phyloP scores from a whole-genome alignment of 73 alveolate genomes.

The Paramecium tetraurelia region DNA sequence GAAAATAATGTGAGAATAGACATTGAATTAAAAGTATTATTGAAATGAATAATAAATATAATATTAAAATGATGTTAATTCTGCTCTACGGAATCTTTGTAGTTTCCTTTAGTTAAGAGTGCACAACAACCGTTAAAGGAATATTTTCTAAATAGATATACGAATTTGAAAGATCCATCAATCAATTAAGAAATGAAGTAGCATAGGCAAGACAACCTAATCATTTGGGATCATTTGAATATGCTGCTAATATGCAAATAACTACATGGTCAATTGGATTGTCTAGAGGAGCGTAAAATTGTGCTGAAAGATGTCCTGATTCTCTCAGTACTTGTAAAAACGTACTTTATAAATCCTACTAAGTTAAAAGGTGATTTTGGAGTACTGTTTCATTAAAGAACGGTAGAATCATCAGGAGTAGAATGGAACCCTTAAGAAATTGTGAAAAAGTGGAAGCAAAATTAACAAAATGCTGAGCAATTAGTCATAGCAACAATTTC shows the following conservation, averaged over 20 bases:
- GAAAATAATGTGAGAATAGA: neutral
- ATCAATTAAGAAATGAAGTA: slow-evolving; percentile 41
- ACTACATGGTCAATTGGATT: slow-evolving; percentile 31
- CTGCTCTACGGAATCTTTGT: neutral
- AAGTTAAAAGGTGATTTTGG: slow-evolving; percentile 19
- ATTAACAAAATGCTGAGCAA: neutral
- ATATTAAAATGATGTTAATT: neutral
- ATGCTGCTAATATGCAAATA: slow-evolving; percentile 44
- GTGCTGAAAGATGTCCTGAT: slow-evolving; percentile 53
- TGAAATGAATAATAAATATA: neutral
- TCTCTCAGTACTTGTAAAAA: neutral
- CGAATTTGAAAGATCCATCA: slow-evolving; percentile 12
- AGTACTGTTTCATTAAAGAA: neutral
- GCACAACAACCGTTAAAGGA: slow-evolving; percentile 8
- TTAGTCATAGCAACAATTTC: neutral
- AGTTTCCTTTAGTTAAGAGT: neutral
- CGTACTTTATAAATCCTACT: neutral
- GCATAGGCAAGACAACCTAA: slow-evolving; percentile 14
- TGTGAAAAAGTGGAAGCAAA: slow-evolving; percentile 14
- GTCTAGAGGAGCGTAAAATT: slow-evolving; percentile 41
- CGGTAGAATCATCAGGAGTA: neutral
- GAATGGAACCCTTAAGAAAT: neutral
- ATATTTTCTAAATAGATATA: neutral
- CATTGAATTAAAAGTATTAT: neutral
- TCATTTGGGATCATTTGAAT: slow-evolving; percentile 15